Base-by-base conservation (phyloP, 2,329 filamentous ascomycete genomes). In the Venturia pyrina region DNA sequence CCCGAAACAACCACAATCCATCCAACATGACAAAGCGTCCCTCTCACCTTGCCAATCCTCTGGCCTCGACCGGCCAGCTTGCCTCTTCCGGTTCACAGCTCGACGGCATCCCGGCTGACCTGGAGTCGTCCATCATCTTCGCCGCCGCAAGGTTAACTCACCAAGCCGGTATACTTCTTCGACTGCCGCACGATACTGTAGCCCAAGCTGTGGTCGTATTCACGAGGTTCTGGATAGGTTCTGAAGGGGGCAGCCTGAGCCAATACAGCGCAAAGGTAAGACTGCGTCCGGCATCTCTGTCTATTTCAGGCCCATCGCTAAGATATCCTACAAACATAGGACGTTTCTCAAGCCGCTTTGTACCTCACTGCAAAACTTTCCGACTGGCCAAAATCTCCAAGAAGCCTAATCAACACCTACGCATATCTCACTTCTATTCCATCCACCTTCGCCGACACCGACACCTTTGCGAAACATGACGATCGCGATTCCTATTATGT, bases 331-430 rank as follows among this genome's bases (percentile, higher is more conserved):
- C 48, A 53, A 4, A 28, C 8, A 56, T 73, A 95, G 89, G 88
- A 95, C 74, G 83, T 89, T 64, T 96, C 91, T 41, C 90, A 93
- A 43, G 91, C 91, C 19, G 82, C 86, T 0, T 77, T 98, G 63
- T 98, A 91, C 79, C 82, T 96, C 63, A 85, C 87, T 32, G 85
- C 91, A 40, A 98, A 98, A 78, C 83, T 95, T 66, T 91, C 92
- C 32, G 85, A 90, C 3, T 82, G 85, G 62, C 89, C 92, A 1
- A 86, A 89, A 67, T 89, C 89, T 15, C 86, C 91, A 0, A 87
- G 92, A 69, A 92, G 92, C 69, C 80, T 97, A 48, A 83, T 92
- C 67, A 95, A 93, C 73, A 88, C 93, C 67, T 96, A 96, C 77
- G 83, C 86, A 48, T 96, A 93, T 75, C 86, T 98, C 5, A 78